phyloP scores from a whole-genome alignment of 768 basidiomycete genomes.

The Arthromyces matolae region DNA sequence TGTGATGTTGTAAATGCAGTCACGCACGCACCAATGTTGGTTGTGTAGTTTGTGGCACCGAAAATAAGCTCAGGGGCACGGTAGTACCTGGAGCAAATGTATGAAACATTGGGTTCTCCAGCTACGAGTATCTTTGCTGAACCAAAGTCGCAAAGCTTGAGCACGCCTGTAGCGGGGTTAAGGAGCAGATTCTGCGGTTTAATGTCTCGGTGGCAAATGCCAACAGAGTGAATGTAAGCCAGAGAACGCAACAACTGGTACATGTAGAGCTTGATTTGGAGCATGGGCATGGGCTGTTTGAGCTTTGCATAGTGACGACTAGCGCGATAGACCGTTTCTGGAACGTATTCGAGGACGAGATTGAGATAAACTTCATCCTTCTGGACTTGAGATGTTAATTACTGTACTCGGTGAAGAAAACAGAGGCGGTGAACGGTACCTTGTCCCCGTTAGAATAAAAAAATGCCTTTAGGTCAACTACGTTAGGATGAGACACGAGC shows the following conservation, averaged over 20 bases:
- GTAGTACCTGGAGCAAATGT: slow-evolving; percentile 99
- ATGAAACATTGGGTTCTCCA: slow-evolving; percentile 98
- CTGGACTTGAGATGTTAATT: slow-evolving; percentile 37
- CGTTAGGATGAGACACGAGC: slow-evolving; percentile 93
- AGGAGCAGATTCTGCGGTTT: slow-evolving; percentile 98
- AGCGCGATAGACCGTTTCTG: slow-evolving; percentile 98
- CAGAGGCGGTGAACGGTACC: slow-evolving; percentile 46
- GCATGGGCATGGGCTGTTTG: slow-evolving; percentile 99
- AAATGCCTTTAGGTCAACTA: slow-evolving; percentile 95
- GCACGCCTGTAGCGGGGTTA: slow-evolving; percentile 93
- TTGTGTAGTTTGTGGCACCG: slow-evolving; percentile 99
- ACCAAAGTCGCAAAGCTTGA: slow-evolving; percentile 99
- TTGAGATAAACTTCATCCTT: slow-evolving; percentile 99
- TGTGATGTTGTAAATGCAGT: not conserved
- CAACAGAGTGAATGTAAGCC: slow-evolving; percentile 98
- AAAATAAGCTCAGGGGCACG: slow-evolving; percentile 99
- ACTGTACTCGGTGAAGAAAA: too few species aligned
- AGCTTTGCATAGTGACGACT: slow-evolving; percentile 99
- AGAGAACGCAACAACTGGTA: slow-evolving; percentile 97
- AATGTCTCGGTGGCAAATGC: slow-evolving; percentile 99
- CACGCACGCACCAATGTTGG: slow-evolving; percentile 82
- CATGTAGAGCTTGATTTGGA: slow-evolving; percentile 99
- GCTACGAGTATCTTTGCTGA: slow-evolving; percentile 97
- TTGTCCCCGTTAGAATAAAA: slow-evolving; percentile 99
- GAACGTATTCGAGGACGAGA: slow-evolving; percentile 98